Evolutionary conservation across 2,329 filamentous ascomycete genomes (phyloP).

Genomic region (Sporothrix globosa): DNA sequence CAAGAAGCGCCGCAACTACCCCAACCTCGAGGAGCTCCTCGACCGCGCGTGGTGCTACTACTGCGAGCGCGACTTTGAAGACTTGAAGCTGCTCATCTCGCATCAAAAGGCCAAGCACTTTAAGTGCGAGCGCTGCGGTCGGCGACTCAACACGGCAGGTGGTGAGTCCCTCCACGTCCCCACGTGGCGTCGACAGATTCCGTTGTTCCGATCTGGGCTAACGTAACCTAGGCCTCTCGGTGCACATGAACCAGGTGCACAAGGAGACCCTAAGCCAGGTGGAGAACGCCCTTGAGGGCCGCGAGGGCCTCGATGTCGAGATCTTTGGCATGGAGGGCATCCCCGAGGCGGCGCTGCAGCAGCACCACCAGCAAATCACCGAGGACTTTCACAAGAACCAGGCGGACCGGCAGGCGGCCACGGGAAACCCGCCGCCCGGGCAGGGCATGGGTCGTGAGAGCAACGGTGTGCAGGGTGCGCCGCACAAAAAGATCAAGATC

Average conservation of each 20-base stretch:
- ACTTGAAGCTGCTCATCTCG: slow-evolving; percentile 92
- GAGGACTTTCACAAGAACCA: slow-evolving; percentile 84
- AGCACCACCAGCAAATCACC: slow-evolving; percentile 84
- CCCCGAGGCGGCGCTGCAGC: slow-evolving; percentile 78
- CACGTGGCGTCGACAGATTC: not conserved
- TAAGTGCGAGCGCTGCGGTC: slow-evolving; percentile 89
- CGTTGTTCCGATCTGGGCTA: not conserved
- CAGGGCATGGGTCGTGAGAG: slow-evolving; percentile 40
- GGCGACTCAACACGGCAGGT: slow-evolving; percentile 90
- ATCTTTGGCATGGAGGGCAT: slow-evolving; percentile 99
- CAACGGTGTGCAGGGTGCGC: slow-evolving; percentile 56
- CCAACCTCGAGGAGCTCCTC: slow-evolving; percentile 86
- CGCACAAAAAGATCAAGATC: slow-evolving; percentile 68
- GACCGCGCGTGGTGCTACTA: slow-evolving; percentile 96
- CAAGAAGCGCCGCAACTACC: slow-evolving; percentile 87
- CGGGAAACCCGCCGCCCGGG: slow-evolving; percentile 79
- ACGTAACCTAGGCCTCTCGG: slow-evolving; percentile 72
- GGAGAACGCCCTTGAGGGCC: slow-evolving; percentile 88
- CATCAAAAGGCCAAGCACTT: slow-evolving; percentile 99
- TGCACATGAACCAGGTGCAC: slow-evolving; percentile 98
- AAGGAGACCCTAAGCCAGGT: slow-evolving; percentile 87
- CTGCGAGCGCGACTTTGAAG: slow-evolving; percentile 98
- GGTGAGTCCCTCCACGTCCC: slow-evolving; percentile 57
- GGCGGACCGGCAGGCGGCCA: slow-evolving; percentile 76
- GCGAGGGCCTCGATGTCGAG: slow-evolving; percentile 84